Conservation (phyloP, 2,329 filamentous ascomycete genomes). For the Aspergillus sclerotialis region DNA sequence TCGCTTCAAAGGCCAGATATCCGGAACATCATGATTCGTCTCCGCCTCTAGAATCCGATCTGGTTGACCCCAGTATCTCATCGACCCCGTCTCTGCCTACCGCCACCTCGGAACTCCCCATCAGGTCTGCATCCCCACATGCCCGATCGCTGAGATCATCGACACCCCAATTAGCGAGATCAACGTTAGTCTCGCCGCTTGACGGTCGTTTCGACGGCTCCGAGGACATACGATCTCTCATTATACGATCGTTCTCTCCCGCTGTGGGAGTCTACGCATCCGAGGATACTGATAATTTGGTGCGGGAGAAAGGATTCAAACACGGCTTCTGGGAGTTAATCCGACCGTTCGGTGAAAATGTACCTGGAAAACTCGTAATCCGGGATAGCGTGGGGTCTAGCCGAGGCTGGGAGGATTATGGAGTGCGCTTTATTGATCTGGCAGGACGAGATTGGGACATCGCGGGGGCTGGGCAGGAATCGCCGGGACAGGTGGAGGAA, state of each 20-base stretch:
- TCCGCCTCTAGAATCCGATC: slow-evolving; percentile 32
- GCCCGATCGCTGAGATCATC: slow-evolving; percentile 54
- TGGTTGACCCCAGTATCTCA: slow-evolving; percentile 50
- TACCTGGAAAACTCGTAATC: slow-evolving; percentile 82
- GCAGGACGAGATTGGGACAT: slow-evolving; percentile 31
- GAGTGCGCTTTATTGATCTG: slow-evolving; percentile 74
- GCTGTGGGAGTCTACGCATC: slow-evolving; percentile 85
- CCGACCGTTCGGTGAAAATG: slow-evolving; percentile 80
- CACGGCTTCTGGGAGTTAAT: slow-evolving; percentile 78
- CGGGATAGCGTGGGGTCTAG: slow-evolving; percentile 84
- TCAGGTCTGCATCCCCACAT: slow-evolving; percentile 61
- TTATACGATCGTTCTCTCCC: slow-evolving; percentile 80
- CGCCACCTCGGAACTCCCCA: slow-evolving; percentile 60
- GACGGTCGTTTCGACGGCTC: slow-evolving; percentile 47
- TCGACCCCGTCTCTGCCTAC: slow-evolving; percentile 49
- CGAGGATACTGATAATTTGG: slow-evolving; percentile 71
- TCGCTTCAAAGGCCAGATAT: slow-evolving; percentile 54
- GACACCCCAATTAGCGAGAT: slow-evolving; percentile 41
- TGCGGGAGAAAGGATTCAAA: slow-evolving; percentile 75
- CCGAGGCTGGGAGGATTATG: slow-evolving; percentile 79
- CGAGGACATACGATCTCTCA: slow-evolving; percentile 56
- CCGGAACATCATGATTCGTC: slow-evolving; percentile 46
- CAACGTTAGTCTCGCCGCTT: slow-evolving; percentile 40
- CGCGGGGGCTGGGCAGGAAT: slow-evolving; percentile 31
- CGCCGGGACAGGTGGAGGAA: slow-evolving; percentile 61